These are phyloP conservation scores for Candida sanyaensis DNA, from an alignment of 1,139 yeast species.

Conservation along the genomic window DNA sequence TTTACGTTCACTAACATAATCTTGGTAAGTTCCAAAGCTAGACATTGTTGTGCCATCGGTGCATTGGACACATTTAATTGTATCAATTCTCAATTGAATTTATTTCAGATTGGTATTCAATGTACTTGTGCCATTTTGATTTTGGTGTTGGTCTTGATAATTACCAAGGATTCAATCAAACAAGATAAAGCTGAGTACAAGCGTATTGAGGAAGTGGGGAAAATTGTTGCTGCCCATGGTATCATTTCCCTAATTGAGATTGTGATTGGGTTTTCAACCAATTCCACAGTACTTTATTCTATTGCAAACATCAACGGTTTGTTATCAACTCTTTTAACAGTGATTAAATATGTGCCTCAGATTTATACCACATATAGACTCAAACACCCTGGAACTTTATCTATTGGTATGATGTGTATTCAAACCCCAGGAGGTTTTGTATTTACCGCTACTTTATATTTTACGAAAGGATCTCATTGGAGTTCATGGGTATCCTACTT, in stretches of 20 bases:
- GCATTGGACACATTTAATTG: conserved; percentile 58
- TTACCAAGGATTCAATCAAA: conserved; percentile 46
- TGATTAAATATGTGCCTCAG: conserved; percentile 81
- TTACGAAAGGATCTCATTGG: conserved; percentile 81
- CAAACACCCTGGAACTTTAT: conserved; percentile 79
- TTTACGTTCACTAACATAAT: conserved; percentile 71
- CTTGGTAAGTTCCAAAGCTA: conserved; percentile 56
- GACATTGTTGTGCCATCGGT: conserved; percentile 51
- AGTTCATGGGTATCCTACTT: conserved; percentile 84
- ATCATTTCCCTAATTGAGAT: conserved; percentile 36
- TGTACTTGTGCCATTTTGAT: conserved; percentile 65
- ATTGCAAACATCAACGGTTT: conserved; percentile 68
- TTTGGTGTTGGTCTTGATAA: conserved; percentile 51
- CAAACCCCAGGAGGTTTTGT: conserved; percentile 90
- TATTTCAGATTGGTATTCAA: conserved; percentile 71
- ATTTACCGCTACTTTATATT: conserved; percentile 70
- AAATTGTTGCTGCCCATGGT: conserved; percentile 37
- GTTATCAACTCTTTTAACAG: conserved; percentile 60
- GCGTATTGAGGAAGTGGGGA: conserved; percentile 44
- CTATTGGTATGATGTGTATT: conserved; percentile 79
- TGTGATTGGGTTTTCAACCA: conserved; percentile 27
- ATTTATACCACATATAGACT: conserved; percentile 66
- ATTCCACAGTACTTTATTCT: conserved; percentile 21
- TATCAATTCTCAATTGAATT: conserved; percentile 65
- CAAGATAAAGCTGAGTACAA: conserved; percentile 49